Conservation (phyloP, 306 rosid genomes). For the Spatholobus suberectus region DNA sequence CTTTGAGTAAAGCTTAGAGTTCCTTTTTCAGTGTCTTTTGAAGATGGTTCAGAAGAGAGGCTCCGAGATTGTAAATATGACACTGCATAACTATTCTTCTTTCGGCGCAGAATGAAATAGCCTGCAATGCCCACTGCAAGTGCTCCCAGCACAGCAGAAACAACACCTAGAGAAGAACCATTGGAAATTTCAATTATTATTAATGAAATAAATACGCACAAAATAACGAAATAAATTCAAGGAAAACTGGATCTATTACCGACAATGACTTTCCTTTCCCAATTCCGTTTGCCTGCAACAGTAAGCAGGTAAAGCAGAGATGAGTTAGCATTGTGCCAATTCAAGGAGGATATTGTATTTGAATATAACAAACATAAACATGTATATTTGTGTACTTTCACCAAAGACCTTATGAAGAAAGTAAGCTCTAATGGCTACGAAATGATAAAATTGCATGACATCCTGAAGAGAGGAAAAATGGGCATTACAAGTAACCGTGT, state of each 20-base stretch:
- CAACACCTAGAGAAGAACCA: slow-evolving; percentile 37
- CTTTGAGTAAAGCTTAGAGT: slow-evolving; percentile 50
- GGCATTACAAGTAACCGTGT: neutral
- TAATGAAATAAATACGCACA: neutral
- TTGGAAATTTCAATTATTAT: slow-evolving; percentile 1
- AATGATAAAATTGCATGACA: neutral
- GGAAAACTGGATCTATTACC: slow-evolving; percentile 53
- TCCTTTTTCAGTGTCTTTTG: slow-evolving; percentile 58
- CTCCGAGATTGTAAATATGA: slow-evolving; percentile 45
- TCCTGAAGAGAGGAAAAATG: slow-evolving; percentile 1
- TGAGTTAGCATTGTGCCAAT: slow-evolving; percentile 28
- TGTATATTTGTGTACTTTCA: neutral
- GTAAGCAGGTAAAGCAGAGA: slow-evolving; percentile 11
- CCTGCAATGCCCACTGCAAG: neutral
- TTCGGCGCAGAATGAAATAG: slow-evolving; percentile 23
- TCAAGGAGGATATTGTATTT: slow-evolving; percentile 13
- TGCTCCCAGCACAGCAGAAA: neutral
- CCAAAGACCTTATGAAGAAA: slow-evolving; percentile 22
- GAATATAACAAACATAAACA: neutral
- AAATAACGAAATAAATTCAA: neutral
- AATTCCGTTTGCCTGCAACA: slow-evolving; percentile 17
- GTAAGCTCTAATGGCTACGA: neutral
- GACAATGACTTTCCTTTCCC: neutral
- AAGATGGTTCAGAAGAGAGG: slow-evolving; percentile 51
- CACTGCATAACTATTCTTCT: slow-evolving; percentile 37